Evolutionary conservation across 805 yeast genomes (phyloP).

Genomic region (Monosporozyma servazzii): DNA sequence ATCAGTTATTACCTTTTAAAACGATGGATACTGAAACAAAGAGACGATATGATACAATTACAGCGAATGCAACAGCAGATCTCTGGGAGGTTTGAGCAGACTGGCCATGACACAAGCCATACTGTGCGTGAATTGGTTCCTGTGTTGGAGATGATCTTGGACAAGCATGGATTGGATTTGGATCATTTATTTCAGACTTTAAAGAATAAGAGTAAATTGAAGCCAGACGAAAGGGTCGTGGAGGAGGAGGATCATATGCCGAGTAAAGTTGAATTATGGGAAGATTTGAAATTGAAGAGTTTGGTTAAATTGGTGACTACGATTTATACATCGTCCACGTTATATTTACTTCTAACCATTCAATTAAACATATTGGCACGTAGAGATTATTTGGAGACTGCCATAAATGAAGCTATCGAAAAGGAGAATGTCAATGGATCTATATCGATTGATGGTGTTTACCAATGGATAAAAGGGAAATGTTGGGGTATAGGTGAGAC

Average conservation of each 20-base stretch:
- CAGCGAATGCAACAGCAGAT: constrained; percentile 58
- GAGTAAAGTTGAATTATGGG: constrained; percentile 70
- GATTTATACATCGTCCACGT: constrained; percentile 55
- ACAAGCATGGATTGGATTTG: constrained; percentile 18
- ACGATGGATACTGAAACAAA: constrained; percentile 31
- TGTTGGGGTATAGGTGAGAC: neutral
- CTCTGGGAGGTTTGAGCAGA: constrained; percentile 76
- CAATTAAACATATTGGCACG: constrained; percentile 87
- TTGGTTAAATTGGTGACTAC: constrained; percentile 65
- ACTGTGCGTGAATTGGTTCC: constrained; percentile 80
- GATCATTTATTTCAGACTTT: constrained; percentile 21
- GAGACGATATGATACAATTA: constrained; percentile 45
- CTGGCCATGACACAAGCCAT: constrained; percentile 80
- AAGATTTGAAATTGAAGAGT: constrained; percentile 65
- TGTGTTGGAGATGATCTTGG: constrained; percentile 42
- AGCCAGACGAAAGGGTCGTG: neutral
- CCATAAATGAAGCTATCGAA: constrained; percentile 51
- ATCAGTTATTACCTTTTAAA: constrained; percentile 17
- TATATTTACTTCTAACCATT: constrained; percentile 70
- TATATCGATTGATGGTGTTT: neutral
- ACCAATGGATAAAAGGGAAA: neutral
- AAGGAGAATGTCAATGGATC: constrained; percentile 18
- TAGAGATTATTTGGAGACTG: constrained; percentile 71
- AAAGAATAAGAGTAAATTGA: constrained; percentile 13
- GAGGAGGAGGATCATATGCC: constrained; percentile 12